These are phyloP conservation scores for Phylloporus scabripes DNA, from an alignment of 768 basidiomycete species.

Conservation along the genomic window DNA sequence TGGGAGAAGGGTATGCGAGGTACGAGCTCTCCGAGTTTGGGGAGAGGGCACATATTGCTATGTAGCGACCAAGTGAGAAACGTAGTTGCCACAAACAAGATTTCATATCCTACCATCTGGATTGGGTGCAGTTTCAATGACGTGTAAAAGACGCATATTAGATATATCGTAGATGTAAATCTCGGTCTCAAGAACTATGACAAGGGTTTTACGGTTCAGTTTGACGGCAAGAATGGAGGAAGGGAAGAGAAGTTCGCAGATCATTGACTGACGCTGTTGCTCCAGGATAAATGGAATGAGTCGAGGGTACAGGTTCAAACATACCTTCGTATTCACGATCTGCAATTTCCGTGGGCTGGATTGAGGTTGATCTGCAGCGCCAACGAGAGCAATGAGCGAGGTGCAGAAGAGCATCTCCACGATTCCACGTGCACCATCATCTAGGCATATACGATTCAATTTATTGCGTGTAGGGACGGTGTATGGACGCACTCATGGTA, in stretches of 20 bases:
- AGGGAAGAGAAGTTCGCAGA: slow-evolving; percentile 97
- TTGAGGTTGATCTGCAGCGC: slow-evolving; percentile 87
- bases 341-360: slow-evolving; percentile 56
- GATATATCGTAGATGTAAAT: slow-evolving; percentile 98
- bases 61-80: slow-evolving; percentile 3
- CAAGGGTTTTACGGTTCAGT: slow-evolving; percentile 92
- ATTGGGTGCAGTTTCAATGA: slow-evolving; percentile 95
- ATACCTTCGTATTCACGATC: slow-evolving; percentile 50
- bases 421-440: slow-evolving; percentile 90
- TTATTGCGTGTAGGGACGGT: background rate
- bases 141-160: slow-evolving; percentile 59
- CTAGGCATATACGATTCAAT: slow-evolving; percentile 34
- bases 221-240: slow-evolving; percentile 97
- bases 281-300: background rate
- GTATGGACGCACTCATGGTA: slow-evolving; percentile 73
- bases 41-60: slow-evolving; percentile 92
- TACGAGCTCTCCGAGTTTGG: slow-evolving; percentile 91
- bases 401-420: slow-evolving; percentile 99
- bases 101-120: slow-evolving; percentile 67
- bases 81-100: background rate
- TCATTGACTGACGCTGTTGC: slow-evolving; percentile 88
- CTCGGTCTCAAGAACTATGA: slow-evolving; percentile 94
- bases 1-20: slow-evolving; percentile 93
- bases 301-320: slow-evolving; percentile 13
- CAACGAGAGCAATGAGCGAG: slow-evolving; percentile 93